Evolutionary conservation across 1,284 basidiomycete genomes (phyloP), one percentile per base, ranked within the genome.

Genomic region (Heterobasidion occidentale): DNA sequence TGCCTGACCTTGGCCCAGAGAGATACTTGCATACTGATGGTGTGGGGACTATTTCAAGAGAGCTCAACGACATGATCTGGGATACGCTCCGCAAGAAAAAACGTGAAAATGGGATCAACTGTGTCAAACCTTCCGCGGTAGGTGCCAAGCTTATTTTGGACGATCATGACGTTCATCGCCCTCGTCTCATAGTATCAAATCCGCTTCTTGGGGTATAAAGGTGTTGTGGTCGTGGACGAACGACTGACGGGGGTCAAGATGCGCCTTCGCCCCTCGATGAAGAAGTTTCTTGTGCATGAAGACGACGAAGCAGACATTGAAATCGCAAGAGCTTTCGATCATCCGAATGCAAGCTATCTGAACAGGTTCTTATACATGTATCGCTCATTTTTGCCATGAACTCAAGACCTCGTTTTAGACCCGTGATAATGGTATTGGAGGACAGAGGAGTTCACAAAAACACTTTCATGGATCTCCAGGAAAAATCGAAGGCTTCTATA

Each of bases 191-290:
- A 84, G 76, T 86, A 81, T 64, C 86, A 87, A 69, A 85, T 91
- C 54, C 79, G 88, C 38, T 86, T 90, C 62, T 67, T 87, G 33
- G 88, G 89, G 7, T 86, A 77, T 64, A 90, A 90, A 67, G 89
- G 88, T 1, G 81, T 92, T 54, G 83, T 92, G 0, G 77, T 74
- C 20, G 74, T 90, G 14, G 86, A 92, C 63, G 66, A 72, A 38
- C 67, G 72, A 46, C 72, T 90, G 38, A 70, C 74, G 51, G 71
- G 74, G 15, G 76, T 83, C 51, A 71, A 72, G 8, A 84, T 92
- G 78, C 73, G 79, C 27, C 62, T 91, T 12, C 75, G 90, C n/a
- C 72, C 75, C 1, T 88, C 84, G 0, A 91, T 92, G 88, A 76
- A 76, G 53, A 93, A 93, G 63, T 93, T 92, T 62, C 70, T 78